Evolutionary conservation across 2,329 filamentous ascomycete genomes (phyloP).

Genomic region (Colletotrichum falcatum): DNA sequence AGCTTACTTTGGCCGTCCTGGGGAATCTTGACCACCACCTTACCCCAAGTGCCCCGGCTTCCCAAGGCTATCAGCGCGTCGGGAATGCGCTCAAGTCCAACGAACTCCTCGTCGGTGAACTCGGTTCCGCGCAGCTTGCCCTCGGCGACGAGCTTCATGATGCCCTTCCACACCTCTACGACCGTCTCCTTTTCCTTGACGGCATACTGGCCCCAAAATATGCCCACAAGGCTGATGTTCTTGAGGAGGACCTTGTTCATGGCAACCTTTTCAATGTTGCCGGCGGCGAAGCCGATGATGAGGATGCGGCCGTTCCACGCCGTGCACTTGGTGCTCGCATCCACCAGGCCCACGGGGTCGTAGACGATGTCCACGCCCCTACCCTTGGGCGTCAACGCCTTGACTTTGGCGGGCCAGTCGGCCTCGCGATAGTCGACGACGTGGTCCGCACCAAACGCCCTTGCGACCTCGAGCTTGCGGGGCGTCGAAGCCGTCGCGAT

Average conservation of each 20-base stretch:
- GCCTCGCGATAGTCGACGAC: slow-evolving; percentile 79
- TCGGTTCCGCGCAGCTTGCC: slow-evolving; percentile 86
- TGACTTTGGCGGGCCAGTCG: slow-evolving; percentile 76
- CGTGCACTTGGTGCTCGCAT: slow-evolving; percentile 88
- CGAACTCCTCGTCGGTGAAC: slow-evolving; percentile 84
- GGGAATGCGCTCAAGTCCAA: slow-evolving; percentile 83
- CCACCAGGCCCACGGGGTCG: slow-evolving; percentile 92
- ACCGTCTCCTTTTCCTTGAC: slow-evolving; percentile 78
- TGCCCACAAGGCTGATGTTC: slow-evolving; percentile 89
- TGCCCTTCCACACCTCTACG: slow-evolving; percentile 81
- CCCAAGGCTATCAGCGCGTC: slow-evolving; percentile 83
- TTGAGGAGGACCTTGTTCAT: slow-evolving; percentile 94
- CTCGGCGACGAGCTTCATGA: slow-evolving; percentile 80
- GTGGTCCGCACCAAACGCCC: slow-evolving; percentile 86
- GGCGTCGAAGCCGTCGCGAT: slow-evolving; percentile 88
- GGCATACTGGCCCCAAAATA: slow-evolving; percentile 92
- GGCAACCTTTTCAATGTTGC: slow-evolving; percentile 87
- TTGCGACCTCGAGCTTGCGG: slow-evolving; percentile 84
- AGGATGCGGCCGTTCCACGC: slow-evolving; percentile 93
- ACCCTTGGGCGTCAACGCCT: slow-evolving; percentile 79
- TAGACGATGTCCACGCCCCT: slow-evolving; percentile 91
- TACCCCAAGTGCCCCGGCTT: slow-evolving; percentile 89
- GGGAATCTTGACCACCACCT: slow-evolving; percentile 90
- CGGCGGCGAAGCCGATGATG: slow-evolving; percentile 80
- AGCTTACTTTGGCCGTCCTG: slow-evolving; percentile 73